phyloP scores from a whole-genome alignment of 768 basidiomycete species.

The Amanita rimosa region DNA sequence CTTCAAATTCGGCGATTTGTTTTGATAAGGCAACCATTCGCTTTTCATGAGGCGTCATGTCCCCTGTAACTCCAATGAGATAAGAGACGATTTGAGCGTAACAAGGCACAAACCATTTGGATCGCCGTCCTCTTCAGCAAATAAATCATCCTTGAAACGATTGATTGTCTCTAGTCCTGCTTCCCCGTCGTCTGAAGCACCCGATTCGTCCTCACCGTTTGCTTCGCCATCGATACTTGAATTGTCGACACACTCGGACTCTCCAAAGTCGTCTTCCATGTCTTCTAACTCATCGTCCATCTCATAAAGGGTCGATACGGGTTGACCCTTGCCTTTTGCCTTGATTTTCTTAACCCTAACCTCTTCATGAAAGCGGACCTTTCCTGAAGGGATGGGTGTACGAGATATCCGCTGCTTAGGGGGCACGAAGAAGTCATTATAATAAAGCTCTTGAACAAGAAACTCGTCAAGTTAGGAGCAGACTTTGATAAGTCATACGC shows the following conservation, averaged over 20 bases:
- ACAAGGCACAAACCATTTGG: conserved; percentile 4
- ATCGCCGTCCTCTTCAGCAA: conserved; percentile 61
- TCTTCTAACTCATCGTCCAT: conserved; percentile 9
- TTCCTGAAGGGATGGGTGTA: conserved; percentile 18
- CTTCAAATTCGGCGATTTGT: conserved; percentile 75
- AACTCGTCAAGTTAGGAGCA: conserved; percentile 5
- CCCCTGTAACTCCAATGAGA: conserved; percentile 17
- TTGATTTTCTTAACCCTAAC: conserved; percentile 78
- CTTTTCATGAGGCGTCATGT: conserved; percentile 70
- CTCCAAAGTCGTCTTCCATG: conserved; percentile 20
- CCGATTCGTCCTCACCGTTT: conserved; percentile 17
- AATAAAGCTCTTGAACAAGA: conserved; percentile 44
- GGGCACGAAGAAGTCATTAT: conserved; percentile 74
- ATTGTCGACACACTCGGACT: conserved; percentile 15
- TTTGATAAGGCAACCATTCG: conserved; percentile 62
- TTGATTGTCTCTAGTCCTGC: conserved; percentile 38
- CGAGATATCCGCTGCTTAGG: conserved; percentile 23
- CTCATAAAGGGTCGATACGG: conserved; percentile 33
- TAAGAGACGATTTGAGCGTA: conserved; percentile 8
- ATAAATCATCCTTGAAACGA: conserved; percentile 67
- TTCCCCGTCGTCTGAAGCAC: conserved; percentile 17
- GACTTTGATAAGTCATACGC: conserved; percentile 10
- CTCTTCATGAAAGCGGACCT: conserved; percentile 72
- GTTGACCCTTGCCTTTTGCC: conserved; percentile 53
- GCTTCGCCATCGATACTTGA: conserved; percentile 27